These are phyloP conservation scores for Diutina sp. DNA, from an alignment of 1,139 yeast genomes.

Conservation along the genomic window DNA sequence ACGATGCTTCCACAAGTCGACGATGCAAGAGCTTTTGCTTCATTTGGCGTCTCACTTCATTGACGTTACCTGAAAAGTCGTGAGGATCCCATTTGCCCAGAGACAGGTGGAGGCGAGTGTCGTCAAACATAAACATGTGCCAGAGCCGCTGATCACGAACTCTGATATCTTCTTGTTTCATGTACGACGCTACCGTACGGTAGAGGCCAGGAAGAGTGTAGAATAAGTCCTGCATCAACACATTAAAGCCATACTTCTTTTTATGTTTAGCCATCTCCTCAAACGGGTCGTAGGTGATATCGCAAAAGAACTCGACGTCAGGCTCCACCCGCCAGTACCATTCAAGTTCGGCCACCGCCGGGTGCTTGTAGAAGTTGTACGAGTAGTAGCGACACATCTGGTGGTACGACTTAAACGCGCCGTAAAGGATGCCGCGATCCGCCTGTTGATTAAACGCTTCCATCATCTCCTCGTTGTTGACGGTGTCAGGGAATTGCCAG, in stretches of 20 bases:
- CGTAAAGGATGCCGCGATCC: conserved; percentile 71
- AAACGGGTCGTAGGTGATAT: conserved; percentile 84
- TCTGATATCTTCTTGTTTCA: conserved; percentile 27
- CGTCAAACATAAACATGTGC: conserved; percentile 34
- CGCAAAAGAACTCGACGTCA: conserved; percentile 79
- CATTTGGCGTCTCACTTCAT: conserved; percentile 14
- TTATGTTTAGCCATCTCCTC: conserved; percentile 55
- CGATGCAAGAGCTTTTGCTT: conserved; percentile 17
- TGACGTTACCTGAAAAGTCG: conserved; percentile 7
- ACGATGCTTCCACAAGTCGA: conserved; percentile 12
- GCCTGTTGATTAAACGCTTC: conserved; percentile 63
- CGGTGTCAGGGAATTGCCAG: conserved; percentile 8
- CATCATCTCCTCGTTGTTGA: conserved; percentile 18
- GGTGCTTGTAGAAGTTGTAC: conserved; percentile 69
- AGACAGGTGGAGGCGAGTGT: conserved; percentile 12
- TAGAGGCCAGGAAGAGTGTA: conserved; percentile 76
- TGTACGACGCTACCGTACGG: conserved; percentile 53
- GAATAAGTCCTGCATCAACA: conserved; percentile 58
- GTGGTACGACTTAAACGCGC: conserved; percentile 66
- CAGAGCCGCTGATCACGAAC: conserved; percentile 38
- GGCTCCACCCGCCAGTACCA: conserved; percentile 98
- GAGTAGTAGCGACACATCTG: conserved; percentile 64
- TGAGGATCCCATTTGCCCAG: conserved; percentile 12
- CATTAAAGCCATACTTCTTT: conserved; percentile 76
- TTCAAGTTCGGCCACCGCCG: conserved; percentile 49